Percentiles rank a stretch among this genome's conserved stretches.
Conservation (phyloP, 495 filamentous ascomycete species). For the Podospora didyma region DNA sequence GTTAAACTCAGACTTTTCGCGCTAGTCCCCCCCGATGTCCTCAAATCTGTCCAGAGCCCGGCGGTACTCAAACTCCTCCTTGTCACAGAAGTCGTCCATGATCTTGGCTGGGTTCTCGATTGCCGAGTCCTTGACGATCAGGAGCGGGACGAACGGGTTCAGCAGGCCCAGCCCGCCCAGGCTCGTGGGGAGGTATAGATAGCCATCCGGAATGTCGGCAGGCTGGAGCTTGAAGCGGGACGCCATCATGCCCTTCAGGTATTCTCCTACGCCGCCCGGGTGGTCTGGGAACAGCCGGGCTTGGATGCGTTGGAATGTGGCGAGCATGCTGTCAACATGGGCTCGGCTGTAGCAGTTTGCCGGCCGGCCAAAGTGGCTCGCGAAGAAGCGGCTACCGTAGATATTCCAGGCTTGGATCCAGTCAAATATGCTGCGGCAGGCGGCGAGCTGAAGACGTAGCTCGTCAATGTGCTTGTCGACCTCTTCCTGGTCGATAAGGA, state of each 20-base stretch:
- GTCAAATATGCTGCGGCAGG: constrained; percentile 51
- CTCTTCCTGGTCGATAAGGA: constrained; percentile 56
- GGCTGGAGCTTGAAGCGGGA: constrained; percentile 45
- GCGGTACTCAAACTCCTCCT: constrained; percentile 40
- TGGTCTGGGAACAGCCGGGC: constrained; percentile 36
- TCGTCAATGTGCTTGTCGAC: constrained; percentile 60
- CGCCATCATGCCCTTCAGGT: constrained; percentile 48
- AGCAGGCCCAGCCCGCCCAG: constrained; percentile 53
- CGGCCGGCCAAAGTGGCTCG: constrained; percentile 59
- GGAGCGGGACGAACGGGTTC: constrained; percentile 47
- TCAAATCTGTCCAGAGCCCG: constrained; percentile 30
- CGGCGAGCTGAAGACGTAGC: constrained; percentile 52
- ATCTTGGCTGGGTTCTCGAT: constrained; percentile 7
- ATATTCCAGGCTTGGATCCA: constrained; percentile 65
- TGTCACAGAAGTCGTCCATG: constrained; percentile 14
- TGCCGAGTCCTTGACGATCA: constrained; percentile 12
- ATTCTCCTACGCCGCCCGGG: constrained; percentile 18
- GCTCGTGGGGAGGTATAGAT: constrained; percentile 53
- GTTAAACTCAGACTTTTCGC: constrained; percentile 6
- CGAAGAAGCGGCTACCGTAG: constrained; percentile 62
- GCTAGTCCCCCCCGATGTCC: background rate
- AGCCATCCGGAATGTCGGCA: constrained; percentile 56
- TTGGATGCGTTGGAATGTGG: constrained; percentile 58
- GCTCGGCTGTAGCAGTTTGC: constrained; percentile 57
- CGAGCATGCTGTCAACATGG: constrained; percentile 62